Percentiles rank a stretch among this genome's conserved stretches.
These are phyloP conservation scores for Penicillium paradoxum DNA, from an alignment of 495 filamentous ascomycete species.

Conservation along the genomic window DNA sequence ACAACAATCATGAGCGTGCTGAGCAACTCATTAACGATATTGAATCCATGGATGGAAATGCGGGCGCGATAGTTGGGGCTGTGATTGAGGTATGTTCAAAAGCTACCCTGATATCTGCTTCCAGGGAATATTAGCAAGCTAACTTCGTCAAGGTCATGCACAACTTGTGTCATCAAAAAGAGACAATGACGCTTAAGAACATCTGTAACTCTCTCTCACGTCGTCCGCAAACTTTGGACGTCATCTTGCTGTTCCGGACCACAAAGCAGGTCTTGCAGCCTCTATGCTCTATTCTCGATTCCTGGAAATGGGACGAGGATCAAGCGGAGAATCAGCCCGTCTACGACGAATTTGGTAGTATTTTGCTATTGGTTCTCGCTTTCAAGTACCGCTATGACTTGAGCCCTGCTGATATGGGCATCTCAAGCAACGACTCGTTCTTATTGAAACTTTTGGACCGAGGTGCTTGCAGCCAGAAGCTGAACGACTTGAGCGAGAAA, in stretches of 20 bases:
- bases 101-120: not conserved
- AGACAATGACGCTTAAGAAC: constrained; percentile 84
- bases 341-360: constrained; percentile 92
- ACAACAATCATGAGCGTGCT: constrained; percentile 62
- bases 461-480: constrained; percentile 54
- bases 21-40: constrained; percentile 73
- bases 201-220: constrained; percentile 76
- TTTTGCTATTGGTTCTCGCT: constrained; percentile 75
- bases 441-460: constrained; percentile 67
- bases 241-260: constrained; percentile 79
- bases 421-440: constrained; percentile 60
- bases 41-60: constrained; percentile 92
- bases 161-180: constrained; percentile 71
- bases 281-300: constrained; percentile 77
- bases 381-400: constrained; percentile 82
- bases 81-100: constrained; percentile 61
- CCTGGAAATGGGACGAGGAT: constrained; percentile 91
- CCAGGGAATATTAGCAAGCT: not conserved
- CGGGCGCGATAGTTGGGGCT: constrained; percentile 78
- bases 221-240: constrained; percentile 74
- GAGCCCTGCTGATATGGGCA: constrained; percentile 61
- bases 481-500: constrained; percentile 63
- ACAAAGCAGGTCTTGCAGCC: constrained; percentile 72
- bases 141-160: constrained; percentile 58
- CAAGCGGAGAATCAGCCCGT: constrained; percentile 92